A percentile compares a stretch with the other conserved stretches of the same genome.
phyloP scores from a whole-genome alignment of 225 moss, liverwort and hornwort genomes.

The Polytrichum formosum region DNA sequence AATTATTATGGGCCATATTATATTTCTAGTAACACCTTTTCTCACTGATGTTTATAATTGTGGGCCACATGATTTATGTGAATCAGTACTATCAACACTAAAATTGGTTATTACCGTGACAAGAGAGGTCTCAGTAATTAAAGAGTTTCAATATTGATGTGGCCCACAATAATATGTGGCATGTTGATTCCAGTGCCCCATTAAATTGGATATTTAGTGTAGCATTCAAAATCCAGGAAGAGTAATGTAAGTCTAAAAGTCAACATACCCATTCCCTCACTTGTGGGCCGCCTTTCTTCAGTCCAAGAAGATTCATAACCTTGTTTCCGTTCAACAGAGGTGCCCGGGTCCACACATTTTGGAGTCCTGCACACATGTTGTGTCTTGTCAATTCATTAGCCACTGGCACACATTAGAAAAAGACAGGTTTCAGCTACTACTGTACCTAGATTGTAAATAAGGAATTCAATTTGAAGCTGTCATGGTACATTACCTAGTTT shows the following conservation, averaged over 20 bases:
- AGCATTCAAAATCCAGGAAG: not conserved
- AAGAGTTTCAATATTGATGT: too few species aligned
- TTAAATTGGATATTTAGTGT: not conserved
- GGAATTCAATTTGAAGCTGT: not conserved
- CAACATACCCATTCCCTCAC: constrained; percentile 76
- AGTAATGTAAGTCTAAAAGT: not conserved
- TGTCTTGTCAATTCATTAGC: not conserved
- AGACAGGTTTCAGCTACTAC: not conserved
- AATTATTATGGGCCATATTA: too few species aligned
- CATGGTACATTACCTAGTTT: constrained; percentile 50
- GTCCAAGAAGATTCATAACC: constrained; percentile 56
- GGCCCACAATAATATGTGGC: too few species aligned
- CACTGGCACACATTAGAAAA: not conserved
- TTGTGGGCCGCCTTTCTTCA: constrained; percentile 62
- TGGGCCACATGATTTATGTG: too few species aligned
- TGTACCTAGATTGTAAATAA: not conserved
- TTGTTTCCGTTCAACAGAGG: constrained; percentile 60
- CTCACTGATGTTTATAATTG: too few species aligned
- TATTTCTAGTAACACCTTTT: too few species aligned
- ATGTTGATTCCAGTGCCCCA: not conserved
- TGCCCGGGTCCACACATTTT: constrained; percentile 64
- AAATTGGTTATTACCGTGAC: too few species aligned
- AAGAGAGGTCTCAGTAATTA: too few species aligned
- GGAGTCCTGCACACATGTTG: constrained; percentile 47
- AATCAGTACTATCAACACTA: too few species aligned